Evolutionary conservation across 768 basidiomycete genomes (phyloP).

Genomic region (Heimioporus sp.): DNA sequence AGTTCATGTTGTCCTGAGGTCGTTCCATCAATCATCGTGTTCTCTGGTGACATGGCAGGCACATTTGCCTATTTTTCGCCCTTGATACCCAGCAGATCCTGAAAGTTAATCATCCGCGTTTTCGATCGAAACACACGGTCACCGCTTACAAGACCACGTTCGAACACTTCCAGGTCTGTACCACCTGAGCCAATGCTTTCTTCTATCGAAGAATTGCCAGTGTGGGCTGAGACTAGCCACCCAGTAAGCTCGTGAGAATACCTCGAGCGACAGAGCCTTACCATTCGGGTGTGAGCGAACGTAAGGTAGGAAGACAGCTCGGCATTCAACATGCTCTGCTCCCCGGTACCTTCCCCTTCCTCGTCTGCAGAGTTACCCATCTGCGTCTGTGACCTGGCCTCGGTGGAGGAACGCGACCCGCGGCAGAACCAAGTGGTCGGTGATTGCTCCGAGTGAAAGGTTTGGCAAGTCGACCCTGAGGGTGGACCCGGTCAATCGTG

Average conservation of each 20-base stretch:
- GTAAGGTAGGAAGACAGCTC: slow-evolving; percentile 21
- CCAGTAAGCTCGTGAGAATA: slow-evolving; percentile 64
- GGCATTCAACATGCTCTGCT: slow-evolving; percentile 34
- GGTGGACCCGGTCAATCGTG: slow-evolving; percentile 8
- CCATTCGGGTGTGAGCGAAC: slow-evolving; percentile 42
- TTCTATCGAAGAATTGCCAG: slow-evolving; percentile 31
- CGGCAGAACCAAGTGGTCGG: slow-evolving; percentile 59
- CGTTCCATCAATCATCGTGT: slow-evolving; percentile 66
- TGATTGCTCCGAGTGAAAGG: slow-evolving; percentile 3
- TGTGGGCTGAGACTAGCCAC: slow-evolving; percentile 57
- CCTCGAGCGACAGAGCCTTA: slow-evolving; percentile 52
- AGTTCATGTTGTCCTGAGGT: slow-evolving; percentile 37
- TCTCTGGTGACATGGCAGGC: slow-evolving; percentile 55
- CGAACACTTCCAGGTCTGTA: slow-evolving; percentile 49
- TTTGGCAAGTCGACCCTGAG: slow-evolving; percentile 14
- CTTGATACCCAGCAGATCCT: too few relatives aligned
- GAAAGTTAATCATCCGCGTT: slow-evolving; percentile 4
- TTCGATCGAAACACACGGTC: not conserved
- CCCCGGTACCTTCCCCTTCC: slow-evolving; percentile 64
- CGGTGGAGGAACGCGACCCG: slow-evolving; percentile 54
- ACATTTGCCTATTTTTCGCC: slow-evolving; percentile 63
- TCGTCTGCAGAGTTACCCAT: slow-evolving; percentile 31
- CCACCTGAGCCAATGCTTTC: slow-evolving; percentile 34
- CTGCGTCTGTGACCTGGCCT: slow-evolving; percentile 25
- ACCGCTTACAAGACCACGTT: slow-evolving; percentile 62